Conservation (phyloP, 129 eudicot species). For the Helichrysum umbraculigerum region DNA sequence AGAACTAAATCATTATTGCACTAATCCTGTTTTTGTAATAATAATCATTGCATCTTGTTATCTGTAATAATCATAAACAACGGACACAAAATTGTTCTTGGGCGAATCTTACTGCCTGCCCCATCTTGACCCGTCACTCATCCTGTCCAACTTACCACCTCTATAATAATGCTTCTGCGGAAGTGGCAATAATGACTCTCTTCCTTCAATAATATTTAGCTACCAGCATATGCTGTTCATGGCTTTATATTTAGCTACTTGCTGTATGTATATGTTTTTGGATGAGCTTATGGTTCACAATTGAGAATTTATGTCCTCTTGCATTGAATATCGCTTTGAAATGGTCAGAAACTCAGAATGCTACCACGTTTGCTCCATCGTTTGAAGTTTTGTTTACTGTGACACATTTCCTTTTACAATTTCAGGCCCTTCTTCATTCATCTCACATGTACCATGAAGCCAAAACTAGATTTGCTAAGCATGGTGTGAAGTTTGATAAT, state of each 20-base stretch:
- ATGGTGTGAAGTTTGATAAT: constrained; percentile 67
- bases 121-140: not conserved
- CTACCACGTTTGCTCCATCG: not conserved
- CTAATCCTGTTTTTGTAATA: too few relatives aligned
- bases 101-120: not conserved
- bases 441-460: constrained; percentile 95
- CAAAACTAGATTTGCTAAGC: constrained; percentile 60
- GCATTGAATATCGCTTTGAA: not conserved
- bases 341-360: not conserved
- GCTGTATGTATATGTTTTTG: not conserved
- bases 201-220: not conserved
- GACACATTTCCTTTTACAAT: not conserved
- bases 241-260: not conserved
- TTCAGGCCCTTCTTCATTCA: constrained; percentile 88
- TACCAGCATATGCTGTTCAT: not conserved
- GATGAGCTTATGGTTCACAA: not conserved
- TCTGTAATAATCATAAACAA: not conserved
- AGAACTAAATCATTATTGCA: not conserved
- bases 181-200: too few relatives aligned
- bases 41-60: not conserved
- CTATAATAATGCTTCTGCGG: too few relatives aligned
- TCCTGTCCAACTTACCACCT: too few relatives aligned
- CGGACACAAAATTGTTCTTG: not conserved
- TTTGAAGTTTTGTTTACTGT: not conserved
- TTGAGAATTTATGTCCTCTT: not conserved